phyloP scores from a whole-genome alignment of 805 yeast species.

The Candida krabiensis region DNA sequence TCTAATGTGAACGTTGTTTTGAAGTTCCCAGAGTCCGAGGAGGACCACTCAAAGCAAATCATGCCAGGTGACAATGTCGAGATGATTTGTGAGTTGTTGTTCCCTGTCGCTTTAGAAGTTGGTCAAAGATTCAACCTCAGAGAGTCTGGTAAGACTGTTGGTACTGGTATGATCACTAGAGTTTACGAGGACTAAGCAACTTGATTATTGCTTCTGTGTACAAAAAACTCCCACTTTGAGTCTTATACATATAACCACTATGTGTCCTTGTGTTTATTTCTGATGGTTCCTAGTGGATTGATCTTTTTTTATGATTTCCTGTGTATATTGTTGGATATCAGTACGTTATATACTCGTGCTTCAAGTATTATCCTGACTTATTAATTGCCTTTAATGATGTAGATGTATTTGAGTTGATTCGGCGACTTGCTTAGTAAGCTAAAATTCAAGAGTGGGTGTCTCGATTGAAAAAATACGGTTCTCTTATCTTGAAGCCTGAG shows the following conservation, averaged over 20 bases:
- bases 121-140: conserved; percentile 99
- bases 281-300: not conserved
- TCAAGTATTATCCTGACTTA: too few relatives aligned
- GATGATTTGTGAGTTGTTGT: conserved; percentile 86
- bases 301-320: not conserved
- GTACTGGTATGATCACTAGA: conserved; percentile 96
- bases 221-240: not conserved
- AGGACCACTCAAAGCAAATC: conserved; percentile 85
- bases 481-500: too few relatives aligned
- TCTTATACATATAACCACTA: conserved; percentile 3
- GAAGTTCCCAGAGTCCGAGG: conserved; percentile 79
- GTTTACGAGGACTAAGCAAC: conserved; percentile 28
- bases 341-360: not conserved
- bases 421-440: not conserved
- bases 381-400: not conserved
- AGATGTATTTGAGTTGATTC: not conserved
- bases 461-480: too few relatives aligned
- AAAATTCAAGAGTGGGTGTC: too few relatives aligned
- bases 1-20: conserved; percentile 91
- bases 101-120: conserved; percentile 91
- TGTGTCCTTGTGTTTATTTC: not conserved
- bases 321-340: not conserved
- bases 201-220: not conserved
- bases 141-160: conserved; percentile 99
- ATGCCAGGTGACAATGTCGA: conserved; percentile 98